phyloP scores from a whole-genome alignment of 2,329 filamentous ascomycete genomes.

The Aspergillus novofumigatus region DNA sequence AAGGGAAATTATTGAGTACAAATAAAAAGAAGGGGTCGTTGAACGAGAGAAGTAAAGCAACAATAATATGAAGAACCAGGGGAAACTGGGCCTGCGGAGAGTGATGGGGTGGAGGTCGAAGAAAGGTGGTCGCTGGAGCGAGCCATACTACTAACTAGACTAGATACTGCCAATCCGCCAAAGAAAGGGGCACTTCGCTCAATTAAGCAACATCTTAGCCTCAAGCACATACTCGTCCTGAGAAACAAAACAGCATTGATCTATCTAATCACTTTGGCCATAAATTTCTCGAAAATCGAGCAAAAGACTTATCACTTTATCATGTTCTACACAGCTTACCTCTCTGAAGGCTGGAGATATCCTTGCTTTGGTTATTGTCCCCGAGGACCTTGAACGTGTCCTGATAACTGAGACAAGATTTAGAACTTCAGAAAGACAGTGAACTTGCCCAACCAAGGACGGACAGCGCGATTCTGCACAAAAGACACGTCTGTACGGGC shows the following conservation, averaged over 20 bases:
- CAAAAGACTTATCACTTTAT: not conserved
- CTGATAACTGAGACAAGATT: not conserved
- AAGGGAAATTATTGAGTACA: constrained; percentile 6
- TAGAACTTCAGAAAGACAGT: not conserved
- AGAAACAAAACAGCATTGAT: not conserved
- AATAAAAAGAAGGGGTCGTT: constrained; percentile 15
- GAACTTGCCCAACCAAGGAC: not conserved
- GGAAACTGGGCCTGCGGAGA: constrained; percentile 19
- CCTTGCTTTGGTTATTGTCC: too few species aligned
- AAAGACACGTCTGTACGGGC: not conserved
- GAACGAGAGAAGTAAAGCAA: constrained; percentile 24
- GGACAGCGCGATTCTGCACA: not conserved
- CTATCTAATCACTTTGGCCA: not conserved
- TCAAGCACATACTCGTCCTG: not conserved
- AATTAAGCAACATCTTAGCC: constrained; percentile 9
- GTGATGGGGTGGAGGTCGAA: constrained; percentile 18
- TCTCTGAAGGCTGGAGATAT: not conserved
- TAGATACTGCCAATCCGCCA: constrained; percentile 20
- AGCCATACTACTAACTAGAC: constrained; percentile 1
- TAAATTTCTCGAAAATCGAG: not conserved
- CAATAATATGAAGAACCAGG: constrained; percentile 15
- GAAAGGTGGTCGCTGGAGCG: constrained; percentile 16
- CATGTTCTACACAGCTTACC: not conserved
- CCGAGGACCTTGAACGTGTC: not conserved
- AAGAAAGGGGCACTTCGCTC: constrained; percentile 26